phyloP scores from a whole-genome alignment of 352 stramenopile species.

The Saprolegnia diclina region DNA sequence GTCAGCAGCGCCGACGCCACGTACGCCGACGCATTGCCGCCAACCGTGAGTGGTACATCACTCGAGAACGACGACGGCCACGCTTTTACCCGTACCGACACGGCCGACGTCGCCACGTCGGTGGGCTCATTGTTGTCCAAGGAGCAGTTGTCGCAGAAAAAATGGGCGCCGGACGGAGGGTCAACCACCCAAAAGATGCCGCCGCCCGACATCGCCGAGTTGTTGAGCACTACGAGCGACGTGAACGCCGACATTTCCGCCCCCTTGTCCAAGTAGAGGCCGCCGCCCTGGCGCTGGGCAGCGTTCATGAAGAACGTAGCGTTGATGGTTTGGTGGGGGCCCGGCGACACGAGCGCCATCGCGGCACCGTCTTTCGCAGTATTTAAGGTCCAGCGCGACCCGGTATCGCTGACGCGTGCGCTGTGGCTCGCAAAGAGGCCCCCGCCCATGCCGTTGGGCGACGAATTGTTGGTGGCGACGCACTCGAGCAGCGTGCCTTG shows the following conservation, averaged over 20 bases:
- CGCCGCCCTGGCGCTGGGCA: slow-evolving; percentile 27
- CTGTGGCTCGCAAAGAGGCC: not conserved
- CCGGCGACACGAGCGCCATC: slow-evolving; percentile 1
- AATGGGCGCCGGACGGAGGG: not conserved
- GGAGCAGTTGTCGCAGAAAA: not conserved
- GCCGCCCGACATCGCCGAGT: slow-evolving; percentile 7
- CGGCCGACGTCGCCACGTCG: not conserved
- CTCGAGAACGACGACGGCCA: not conserved
- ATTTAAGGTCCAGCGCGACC: not conserved
- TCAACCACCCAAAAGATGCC: slow-evolving; percentile 9
- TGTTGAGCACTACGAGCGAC: not conserved
- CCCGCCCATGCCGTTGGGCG: not conserved
- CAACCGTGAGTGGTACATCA: not conserved
- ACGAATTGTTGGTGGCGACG: not conserved
- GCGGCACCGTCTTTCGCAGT: not conserved
- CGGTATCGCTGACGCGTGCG: not conserved
- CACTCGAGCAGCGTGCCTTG: slow-evolving; percentile 21
- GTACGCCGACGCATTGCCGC: not conserved
- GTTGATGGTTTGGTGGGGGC: not conserved
- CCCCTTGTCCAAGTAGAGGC: slow-evolving; percentile 34
- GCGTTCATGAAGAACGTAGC: not conserved
- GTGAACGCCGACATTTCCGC: not conserved
- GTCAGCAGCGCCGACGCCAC: not conserved
- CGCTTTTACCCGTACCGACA: not conserved
- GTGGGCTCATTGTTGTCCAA: not conserved